Percentiles rank a stretch among this genome's conserved stretches.
These are phyloP conservation scores for Zoysia matrella DNA, from an alignment of 202 grass and related monocot genomes.

Conservation along the genomic window DNA sequence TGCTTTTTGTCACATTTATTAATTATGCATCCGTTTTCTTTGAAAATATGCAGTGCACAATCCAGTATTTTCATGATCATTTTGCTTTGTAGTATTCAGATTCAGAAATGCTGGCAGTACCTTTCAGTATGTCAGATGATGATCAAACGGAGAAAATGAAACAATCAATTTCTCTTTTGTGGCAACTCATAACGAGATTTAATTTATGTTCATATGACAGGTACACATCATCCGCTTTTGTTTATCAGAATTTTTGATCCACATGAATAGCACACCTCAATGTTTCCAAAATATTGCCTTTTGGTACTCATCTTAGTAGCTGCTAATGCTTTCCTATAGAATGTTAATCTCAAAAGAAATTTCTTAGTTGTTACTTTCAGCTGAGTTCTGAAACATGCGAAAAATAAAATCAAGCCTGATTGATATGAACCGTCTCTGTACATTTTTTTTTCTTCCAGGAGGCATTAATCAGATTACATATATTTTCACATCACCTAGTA, in stretches of 20 bases:
- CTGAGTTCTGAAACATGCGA: conserved; percentile 29
- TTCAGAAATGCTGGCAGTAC: neutral
- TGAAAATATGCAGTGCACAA: neutral
- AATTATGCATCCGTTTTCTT: neutral
- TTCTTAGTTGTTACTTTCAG: conserved; percentile 6
- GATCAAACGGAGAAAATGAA: conserved; percentile 12
- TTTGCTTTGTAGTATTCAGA: neutral
- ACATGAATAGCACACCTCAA: neutral
- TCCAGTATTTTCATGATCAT: neutral
- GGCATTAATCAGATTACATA: conserved; percentile 24
- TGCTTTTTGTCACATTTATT: neutral
- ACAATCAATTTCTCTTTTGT: conserved; percentile 21
- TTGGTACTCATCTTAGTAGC: neutral
- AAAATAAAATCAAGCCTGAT: conserved; percentile 24
- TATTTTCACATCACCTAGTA: conserved; percentile 9
- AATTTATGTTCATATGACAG: conserved; percentile 17
- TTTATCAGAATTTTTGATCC: neutral
- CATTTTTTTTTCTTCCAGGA: neutral
- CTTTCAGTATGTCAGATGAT: conserved; percentile 18
- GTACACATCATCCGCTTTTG: conserved; percentile 16
- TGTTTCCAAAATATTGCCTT: neutral
- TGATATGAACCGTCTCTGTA: conserved; percentile 47
- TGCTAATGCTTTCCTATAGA: neutral
- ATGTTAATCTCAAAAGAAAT: conserved; percentile 8
- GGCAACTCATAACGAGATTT: conserved; percentile 35